phyloP scores from a whole-genome alignment of 2,329 filamentous ascomycete genomes.

The Aspergillus unguis region DNA sequence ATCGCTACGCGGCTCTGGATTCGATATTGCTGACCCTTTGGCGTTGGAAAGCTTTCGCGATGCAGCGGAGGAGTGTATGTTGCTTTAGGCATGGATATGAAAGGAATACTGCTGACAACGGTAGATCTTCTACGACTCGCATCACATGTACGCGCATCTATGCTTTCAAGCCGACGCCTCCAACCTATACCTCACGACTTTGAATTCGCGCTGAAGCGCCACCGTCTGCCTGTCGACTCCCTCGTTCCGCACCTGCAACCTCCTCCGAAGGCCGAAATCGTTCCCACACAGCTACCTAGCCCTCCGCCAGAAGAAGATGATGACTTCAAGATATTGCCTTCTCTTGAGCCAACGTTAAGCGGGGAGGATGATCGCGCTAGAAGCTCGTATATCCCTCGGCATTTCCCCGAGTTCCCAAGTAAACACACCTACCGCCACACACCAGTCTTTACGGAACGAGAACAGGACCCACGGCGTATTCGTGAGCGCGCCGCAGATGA shows the following conservation, averaged over 20 bases:
- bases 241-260: conserved; percentile 35
- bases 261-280: conserved; percentile 18
- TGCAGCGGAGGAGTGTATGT: conserved; percentile 58
- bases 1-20: conserved; percentile 52
- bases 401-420: conserved; percentile 62
- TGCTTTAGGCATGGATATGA: conserved; percentile 3
- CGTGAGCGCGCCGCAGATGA: conserved; percentile 64
- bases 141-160: conserved; percentile 54
- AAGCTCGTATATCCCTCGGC: conserved; percentile 54
- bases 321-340: conserved; percentile 33
- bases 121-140: conserved; percentile 56
- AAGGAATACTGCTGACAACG: conserved; percentile 19
- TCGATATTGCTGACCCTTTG: conserved; percentile 53
- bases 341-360: conserved; percentile 53
- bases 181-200: conserved; percentile 60
- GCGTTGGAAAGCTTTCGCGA: conserved; percentile 57
- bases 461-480: conserved; percentile 58
- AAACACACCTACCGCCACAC: conserved; percentile 63
- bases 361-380: conserved; percentile 46
- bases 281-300: conserved; percentile 35
- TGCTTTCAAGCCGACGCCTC: conserved; percentile 55
- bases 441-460: conserved; percentile 56
- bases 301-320: conserved; percentile 41
- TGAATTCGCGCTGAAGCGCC: conserved; percentile 42
- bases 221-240: conserved; percentile 30